Evolutionary conservation across 2,329 filamentous ascomycete genomes (phyloP).

Genomic region (Nannizziopsis arthrosporioides): DNA sequence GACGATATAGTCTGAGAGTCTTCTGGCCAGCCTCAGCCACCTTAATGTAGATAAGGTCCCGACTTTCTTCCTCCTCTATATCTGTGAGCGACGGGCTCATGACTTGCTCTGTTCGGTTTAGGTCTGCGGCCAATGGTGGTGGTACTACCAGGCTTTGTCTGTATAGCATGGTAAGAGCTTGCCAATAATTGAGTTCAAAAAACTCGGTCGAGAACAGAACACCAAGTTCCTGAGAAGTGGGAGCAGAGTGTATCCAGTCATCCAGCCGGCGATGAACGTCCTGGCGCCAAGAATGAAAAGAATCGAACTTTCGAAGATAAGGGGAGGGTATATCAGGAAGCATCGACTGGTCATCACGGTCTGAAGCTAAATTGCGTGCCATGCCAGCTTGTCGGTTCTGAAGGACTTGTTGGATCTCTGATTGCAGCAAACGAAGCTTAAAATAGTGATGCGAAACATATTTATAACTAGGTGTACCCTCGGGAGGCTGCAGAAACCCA

Average conservation of each 20-base stretch:
- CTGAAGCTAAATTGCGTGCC: conserved; percentile 54
- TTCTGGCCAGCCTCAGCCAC: conserved; percentile 91
- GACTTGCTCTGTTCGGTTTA: conserved; percentile 47
- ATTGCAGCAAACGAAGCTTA: conserved; percentile 74
- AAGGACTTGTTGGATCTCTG: conserved; percentile 85
- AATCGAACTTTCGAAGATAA: conserved; percentile 71
- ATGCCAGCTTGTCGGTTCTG: conserved; percentile 83
- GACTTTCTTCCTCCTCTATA: conserved; percentile 49
- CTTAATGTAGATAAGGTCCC: conserved; percentile 85
- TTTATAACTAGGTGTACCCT: conserved; percentile 71
- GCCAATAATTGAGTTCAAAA: conserved; percentile 93
- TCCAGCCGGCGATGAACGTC: conserved; percentile 74
- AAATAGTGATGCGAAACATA: conserved; percentile 87
- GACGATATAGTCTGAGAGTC: conserved; percentile 79
- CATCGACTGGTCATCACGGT: conserved; percentile 55
- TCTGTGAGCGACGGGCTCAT: conserved; percentile 42
- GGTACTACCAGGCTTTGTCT: conserved; percentile 81
- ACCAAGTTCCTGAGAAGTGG: conserved; percentile 64
- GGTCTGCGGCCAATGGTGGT: conserved; percentile 69
- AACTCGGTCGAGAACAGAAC: conserved; percentile 85
- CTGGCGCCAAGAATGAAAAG: conserved; percentile 75
- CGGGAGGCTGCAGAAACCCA: conserved; percentile 54
- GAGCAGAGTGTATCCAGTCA: conserved; percentile 77
- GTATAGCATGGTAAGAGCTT: conserved; percentile 91
- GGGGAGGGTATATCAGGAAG: conserved; percentile 70